A percentile compares a stretch with the other conserved stretches of the same genome.
Evolutionary conservation across 768 basidiomycete species (phyloP).

Genomic region (Cyclocybe aegerita): DNA sequence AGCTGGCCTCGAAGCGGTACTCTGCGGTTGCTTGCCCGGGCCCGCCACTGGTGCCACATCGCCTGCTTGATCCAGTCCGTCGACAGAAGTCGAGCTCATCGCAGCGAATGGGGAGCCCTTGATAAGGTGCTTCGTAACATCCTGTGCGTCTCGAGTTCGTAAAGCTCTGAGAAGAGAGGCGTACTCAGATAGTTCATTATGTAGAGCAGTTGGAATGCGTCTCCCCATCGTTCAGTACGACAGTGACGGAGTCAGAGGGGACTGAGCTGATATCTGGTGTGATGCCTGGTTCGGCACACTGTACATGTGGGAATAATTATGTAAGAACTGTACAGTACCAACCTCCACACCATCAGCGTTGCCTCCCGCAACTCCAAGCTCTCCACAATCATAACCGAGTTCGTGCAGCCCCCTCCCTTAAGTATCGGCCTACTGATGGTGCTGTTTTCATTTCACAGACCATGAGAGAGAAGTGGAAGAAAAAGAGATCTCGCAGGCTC

Average conservation of each 20-base stretch:
- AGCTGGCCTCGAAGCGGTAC: conserved; percentile 3
- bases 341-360: neutral
- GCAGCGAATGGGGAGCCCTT: conserved; percentile 22
- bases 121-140: conserved; percentile 55
- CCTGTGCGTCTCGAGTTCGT: conserved; percentile 54
- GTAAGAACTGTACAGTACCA: conserved; percentile 46
- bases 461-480: conserved; percentile 98
- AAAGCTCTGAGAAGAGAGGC: conserved; percentile 63
- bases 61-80: conserved; percentile 14
- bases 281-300: neutral
- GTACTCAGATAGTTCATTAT: conserved; percentile 69
- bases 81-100: conserved; percentile 20
- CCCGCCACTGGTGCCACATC: conserved; percentile 13
- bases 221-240: conserved; percentile 27
- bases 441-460: conserved; percentile 26
- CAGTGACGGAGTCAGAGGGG: no score
- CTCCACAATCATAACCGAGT: conserved; percentile 28
- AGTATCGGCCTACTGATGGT: neutral
- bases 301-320: conserved; percentile 29
- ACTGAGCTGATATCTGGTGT: no score
- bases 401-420: conserved; percentile 19
- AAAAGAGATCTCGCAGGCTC: conserved; percentile 91
- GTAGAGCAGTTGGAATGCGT: conserved; percentile 53
- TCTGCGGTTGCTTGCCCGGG: conserved; percentile 14
- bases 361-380: conserved; percentile 19